phyloP scores from a whole-genome alignment of 768 basidiomycete genomes.

The Naganishia antarctica region DNA sequence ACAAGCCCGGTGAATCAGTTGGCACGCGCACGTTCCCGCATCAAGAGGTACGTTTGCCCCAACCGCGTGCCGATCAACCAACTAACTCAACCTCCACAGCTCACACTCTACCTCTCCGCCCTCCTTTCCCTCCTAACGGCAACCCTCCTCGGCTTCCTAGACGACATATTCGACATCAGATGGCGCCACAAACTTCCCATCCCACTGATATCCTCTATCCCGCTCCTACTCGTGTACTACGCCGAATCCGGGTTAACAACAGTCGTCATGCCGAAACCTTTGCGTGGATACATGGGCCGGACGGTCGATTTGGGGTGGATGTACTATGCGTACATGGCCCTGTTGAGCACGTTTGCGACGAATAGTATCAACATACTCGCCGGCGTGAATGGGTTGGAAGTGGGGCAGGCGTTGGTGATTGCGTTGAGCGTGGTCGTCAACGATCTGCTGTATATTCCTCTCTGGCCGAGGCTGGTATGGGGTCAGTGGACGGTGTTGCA shows the following conservation, averaged over 20 bases:
- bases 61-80: neutral
- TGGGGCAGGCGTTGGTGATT: conserved; percentile 86
- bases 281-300: conserved; percentile 67
- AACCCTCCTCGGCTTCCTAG: conserved; percentile 88
- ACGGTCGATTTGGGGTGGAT: conserved; percentile 86
- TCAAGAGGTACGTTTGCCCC: conserved; percentile 42
- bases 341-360: conserved; percentile 91
- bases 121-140: conserved; percentile 87
- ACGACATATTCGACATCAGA: conserved; percentile 96
- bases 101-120: conserved; percentile 87
- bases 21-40: conserved; percentile 50
- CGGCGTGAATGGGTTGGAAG: conserved; percentile 95
- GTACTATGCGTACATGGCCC: conserved; percentile 93
- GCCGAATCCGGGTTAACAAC: conserved; percentile 89
- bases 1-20: conserved; percentile 13
- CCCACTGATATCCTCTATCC: conserved; percentile 90
- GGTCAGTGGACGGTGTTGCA: conserved; percentile 24
- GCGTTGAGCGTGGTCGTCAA: conserved; percentile 84
- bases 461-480: conserved; percentile 36
- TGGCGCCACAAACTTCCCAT: conserved; percentile 98
- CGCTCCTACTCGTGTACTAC: conserved; percentile 91
- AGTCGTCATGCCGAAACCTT: conserved; percentile 82
- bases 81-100: conserved; percentile 51
- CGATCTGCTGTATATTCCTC: conserved; percentile 89
- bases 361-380: conserved; percentile 99